A percentile compares a stretch with the other conserved stretches of the same genome.
Evolutionary conservation across 1,284 basidiomycete genomes (phyloP).

Genomic region (Cutaneotrichosporon mucoides): DNA sequence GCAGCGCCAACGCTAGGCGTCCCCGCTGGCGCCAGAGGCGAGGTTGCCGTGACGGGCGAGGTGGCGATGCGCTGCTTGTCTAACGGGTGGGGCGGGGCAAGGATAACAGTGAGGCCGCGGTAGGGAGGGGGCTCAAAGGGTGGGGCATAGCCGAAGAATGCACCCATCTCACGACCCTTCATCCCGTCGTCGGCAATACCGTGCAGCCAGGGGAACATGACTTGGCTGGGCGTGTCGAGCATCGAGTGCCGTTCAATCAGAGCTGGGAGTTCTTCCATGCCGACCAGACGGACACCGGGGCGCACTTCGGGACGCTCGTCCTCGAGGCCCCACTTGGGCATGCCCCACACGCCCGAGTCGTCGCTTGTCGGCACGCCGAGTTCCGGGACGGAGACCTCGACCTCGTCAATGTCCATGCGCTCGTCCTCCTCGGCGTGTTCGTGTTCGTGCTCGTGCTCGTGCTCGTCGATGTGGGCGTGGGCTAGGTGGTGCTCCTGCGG

Average conservation of each 20-base stretch:
- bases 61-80: slow-evolving; percentile 17
- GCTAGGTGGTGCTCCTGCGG: background rate
- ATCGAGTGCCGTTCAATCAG: slow-evolving; percentile 42
- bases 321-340: slow-evolving; percentile 47
- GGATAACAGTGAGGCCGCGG: slow-evolving; percentile 42
- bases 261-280: slow-evolving; percentile 40
- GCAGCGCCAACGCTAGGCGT: background rate
- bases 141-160: slow-evolving; percentile 46
- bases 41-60: slow-evolving; percentile 4
- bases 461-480: slow-evolving; percentile 12
- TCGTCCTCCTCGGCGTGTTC: slow-evolving; percentile 6
- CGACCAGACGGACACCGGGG: slow-evolving; percentile 42
- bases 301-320: slow-evolving; percentile 40
- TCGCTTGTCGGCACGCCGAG: slow-evolving; percentile 18
- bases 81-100: slow-evolving; percentile 37
- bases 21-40: background rate
- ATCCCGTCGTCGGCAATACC: slow-evolving; percentile 47
- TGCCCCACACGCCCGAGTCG: slow-evolving; percentile 38
- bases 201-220: slow-evolving; percentile 50
- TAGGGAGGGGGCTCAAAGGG: slow-evolving; percentile 47
- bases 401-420: slow-evolving; percentile 25
- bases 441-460: slow-evolving; percentile 1
- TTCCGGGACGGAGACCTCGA: slow-evolving; percentile 16
- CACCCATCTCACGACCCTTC: slow-evolving; percentile 43
- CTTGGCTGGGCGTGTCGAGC: slow-evolving; percentile 44